These are phyloP conservation scores for Pluteus cervinus DNA, from an alignment of 768 basidiomycete species.

Conservation along the genomic window DNA sequence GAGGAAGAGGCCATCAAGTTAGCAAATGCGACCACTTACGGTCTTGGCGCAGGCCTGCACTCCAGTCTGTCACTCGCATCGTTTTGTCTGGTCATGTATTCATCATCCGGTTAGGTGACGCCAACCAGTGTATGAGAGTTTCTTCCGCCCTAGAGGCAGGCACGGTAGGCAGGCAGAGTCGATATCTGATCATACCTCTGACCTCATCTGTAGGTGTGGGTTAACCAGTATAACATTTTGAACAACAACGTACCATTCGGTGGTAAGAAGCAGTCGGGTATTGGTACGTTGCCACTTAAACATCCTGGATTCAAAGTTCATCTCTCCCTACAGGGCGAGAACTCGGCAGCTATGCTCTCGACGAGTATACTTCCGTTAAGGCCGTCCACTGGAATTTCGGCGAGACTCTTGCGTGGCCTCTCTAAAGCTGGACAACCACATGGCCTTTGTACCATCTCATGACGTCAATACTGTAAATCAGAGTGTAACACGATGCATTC, in stretches of 20 bases:
- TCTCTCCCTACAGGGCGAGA: constrained; percentile 59
- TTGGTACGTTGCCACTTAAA: constrained; percentile 42
- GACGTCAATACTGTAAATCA: too few relatives aligned
- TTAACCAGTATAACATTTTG: constrained; percentile 83
- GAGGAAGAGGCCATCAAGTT: constrained; percentile 82
- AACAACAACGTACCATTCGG: constrained; percentile 92
- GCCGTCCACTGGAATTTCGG: constrained; percentile 88
- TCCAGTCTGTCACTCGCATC: constrained; percentile 49
- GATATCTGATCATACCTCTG: constrained; percentile 5
- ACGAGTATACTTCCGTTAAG: constrained; percentile 79
- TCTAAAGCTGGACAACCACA: constrained; percentile 31
- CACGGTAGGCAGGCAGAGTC: constrained; percentile 47
- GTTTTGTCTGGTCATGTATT: constrained; percentile 7
- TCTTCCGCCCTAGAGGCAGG: constrained; percentile 84
- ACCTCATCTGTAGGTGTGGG: constrained; percentile 60
- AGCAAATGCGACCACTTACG: constrained; percentile 88
- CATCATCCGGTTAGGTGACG: constrained; percentile 47
- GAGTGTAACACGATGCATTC: too few relatives aligned
- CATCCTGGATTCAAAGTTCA: constrained; percentile 1
- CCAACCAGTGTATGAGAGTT: constrained; percentile 85
- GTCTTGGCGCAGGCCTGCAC: constrained; percentile 88
- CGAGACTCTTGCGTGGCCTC: constrained; percentile 73
- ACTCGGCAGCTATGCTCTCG: constrained; percentile 78
- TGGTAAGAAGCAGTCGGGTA: constrained; percentile 90
- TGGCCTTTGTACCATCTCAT: neutral